These are phyloP conservation scores for Fusarium torreyae DNA, from an alignment of 2,329 filamentous ascomycete genomes.

Conservation along the genomic window DNA sequence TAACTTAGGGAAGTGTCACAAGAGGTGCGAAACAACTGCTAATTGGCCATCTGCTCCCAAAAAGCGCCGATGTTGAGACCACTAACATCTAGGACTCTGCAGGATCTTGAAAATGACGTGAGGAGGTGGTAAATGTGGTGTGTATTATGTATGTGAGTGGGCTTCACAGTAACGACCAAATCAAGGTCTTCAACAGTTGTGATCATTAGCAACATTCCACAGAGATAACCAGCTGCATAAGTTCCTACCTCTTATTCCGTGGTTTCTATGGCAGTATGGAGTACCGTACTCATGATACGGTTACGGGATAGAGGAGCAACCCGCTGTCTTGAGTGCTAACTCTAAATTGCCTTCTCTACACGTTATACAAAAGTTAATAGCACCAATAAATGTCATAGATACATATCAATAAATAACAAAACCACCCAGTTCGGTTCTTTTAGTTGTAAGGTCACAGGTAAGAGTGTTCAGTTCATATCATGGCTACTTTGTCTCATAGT, in stretches of 20 bases:
- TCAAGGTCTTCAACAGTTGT: constrained; percentile 24
- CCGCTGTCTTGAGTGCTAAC: background rate
- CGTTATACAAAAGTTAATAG: background rate
- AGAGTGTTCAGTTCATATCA: constrained; percentile 7
- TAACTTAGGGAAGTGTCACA: constrained; percentile 37
- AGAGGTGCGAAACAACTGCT: constrained; percentile 24
- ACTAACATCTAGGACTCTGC: constrained; percentile 29
- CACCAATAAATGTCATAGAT: background rate
- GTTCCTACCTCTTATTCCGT: constrained; percentile 9
- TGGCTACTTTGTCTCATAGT: background rate
- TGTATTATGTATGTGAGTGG: constrained; percentile 28
- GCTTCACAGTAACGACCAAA: constrained; percentile 24
- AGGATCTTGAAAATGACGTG: constrained; percentile 40
- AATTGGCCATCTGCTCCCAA: constrained; percentile 24
- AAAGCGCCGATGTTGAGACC: constrained; percentile 21
- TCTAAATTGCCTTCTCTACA: background rate
- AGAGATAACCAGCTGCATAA: constrained; percentile 1
- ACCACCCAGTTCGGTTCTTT: background rate
- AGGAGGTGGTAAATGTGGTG: constrained; percentile 23
- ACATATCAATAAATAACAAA: background rate
- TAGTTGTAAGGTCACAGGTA: background rate
- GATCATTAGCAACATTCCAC: background rate
- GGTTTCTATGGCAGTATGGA: background rate
- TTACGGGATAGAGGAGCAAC: no score
- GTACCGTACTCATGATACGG: background rate